These are phyloP conservation scores for Penicillium sumatraense DNA, from an alignment of 2,329 filamentous ascomycete genomes.

Conservation along the genomic window DNA sequence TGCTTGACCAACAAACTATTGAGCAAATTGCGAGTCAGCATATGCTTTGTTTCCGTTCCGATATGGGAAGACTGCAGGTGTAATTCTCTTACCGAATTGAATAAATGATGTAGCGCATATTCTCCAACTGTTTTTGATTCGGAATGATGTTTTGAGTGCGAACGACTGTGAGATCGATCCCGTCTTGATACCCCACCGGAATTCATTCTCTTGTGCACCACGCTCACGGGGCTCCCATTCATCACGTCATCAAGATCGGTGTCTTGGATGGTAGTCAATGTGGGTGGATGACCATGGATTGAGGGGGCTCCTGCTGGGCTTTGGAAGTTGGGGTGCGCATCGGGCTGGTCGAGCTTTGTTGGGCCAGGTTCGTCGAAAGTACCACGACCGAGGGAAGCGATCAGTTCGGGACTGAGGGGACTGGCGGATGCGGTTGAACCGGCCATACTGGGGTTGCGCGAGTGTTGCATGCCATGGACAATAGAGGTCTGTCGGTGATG, in stretches of 20 bases:
- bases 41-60: neutral
- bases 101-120: constrained; percentile 94
- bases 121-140: constrained; percentile 95
- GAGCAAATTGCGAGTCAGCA: neutral
- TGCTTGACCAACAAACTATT: constrained; percentile 88
- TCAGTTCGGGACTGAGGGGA: constrained; percentile 85
- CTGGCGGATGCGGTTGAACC: constrained; percentile 72
- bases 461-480: constrained; percentile 92
- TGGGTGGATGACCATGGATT: constrained; percentile 30
- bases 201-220: constrained; percentile 51
- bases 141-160: constrained; percentile 72
- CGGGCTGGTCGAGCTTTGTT: constrained; percentile 38
- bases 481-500: constrained; percentile 97
- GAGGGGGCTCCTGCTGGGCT: constrained; percentile 48
- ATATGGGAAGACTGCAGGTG: neutral
- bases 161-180: constrained; percentile 75
- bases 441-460: constrained; percentile 77
- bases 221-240: constrained; percentile 29
- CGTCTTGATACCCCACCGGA: constrained; percentile 70
- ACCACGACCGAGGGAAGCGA: constrained; percentile 68
- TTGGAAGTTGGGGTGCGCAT: constrained; percentile 32
- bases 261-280: constrained; percentile 45
- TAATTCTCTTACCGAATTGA: constrained; percentile 70
- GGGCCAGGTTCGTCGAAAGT: constrained; percentile 49
- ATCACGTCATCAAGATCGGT: constrained; percentile 35